Conservation (phyloP, 805 yeast species). For the Nakazawaea siamensis region DNA sequence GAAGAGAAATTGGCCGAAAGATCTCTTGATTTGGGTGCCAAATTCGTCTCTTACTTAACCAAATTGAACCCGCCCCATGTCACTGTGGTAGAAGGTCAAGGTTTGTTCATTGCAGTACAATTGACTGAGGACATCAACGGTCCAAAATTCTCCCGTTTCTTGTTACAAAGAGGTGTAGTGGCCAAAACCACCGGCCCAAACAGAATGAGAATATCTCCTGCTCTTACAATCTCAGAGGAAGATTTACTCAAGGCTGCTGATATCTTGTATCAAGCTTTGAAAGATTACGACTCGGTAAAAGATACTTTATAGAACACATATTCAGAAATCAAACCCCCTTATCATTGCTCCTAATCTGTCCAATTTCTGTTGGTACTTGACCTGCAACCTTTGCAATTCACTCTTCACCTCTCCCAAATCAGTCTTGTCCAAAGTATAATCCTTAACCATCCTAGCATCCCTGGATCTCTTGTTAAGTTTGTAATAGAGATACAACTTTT, state of each 20-base stretch:
- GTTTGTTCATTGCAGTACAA: slow-evolving; percentile 17
- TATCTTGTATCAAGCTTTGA: slow-evolving; percentile 15
- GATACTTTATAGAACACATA: no score
- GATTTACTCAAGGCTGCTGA: slow-evolving; percentile 16
- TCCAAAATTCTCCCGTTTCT: slow-evolving; percentile 15
- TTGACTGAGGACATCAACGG: slow-evolving; percentile 15
- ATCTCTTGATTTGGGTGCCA: slow-evolving; percentile 14
- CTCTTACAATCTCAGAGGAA: slow-evolving; percentile 16
- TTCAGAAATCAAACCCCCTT: no score
- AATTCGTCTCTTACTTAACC: slow-evolving; percentile 13
- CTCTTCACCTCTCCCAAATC: slow-evolving; percentile 4
- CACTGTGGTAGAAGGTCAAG: slow-evolving; percentile 15
- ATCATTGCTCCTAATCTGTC: no score
- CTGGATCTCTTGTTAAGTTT: not conserved
- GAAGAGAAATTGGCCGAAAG: slow-evolving; percentile 16
- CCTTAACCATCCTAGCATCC: not conserved
- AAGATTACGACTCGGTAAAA: slow-evolving; percentile 7
- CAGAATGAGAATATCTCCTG: slow-evolving; percentile 21
- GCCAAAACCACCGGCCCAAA: slow-evolving; percentile 16
- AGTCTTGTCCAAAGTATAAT: slow-evolving; percentile 2
- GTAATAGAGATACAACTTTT: slow-evolving; percentile 4
- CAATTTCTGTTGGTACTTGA: slow-evolving; percentile 2
- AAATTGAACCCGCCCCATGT: slow-evolving; percentile 14
- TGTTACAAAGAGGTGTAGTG: slow-evolving; percentile 18
- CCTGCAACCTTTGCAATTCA: slow-evolving; percentile 1